Evolutionary conservation across 495 filamentous ascomycete genomes (phyloP).

Genomic region (Penicillium egyptiacum): DNA sequence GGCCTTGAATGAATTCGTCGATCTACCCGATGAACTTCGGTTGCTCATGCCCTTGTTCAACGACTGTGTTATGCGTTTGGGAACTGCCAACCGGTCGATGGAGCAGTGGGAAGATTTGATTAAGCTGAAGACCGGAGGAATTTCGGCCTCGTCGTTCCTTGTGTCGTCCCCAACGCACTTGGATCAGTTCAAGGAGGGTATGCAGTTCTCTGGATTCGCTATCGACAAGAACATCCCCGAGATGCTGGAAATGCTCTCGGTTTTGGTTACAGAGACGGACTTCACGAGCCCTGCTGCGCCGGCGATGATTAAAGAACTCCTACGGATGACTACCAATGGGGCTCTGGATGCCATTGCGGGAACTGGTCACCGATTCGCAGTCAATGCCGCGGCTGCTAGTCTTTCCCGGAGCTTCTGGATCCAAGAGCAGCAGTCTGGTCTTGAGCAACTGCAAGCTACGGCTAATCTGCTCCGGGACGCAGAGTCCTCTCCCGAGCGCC

Average conservation of each 20-base stretch:
- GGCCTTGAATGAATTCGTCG: conserved; percentile 74
- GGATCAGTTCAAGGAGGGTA: conserved; percentile 69
- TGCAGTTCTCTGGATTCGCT: conserved; percentile 79
- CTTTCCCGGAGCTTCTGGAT: conserved; percentile 68
- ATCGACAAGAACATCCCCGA: conserved; percentile 83
- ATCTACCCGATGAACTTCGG: conserved; percentile 82
- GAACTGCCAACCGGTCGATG: conserved; percentile 84
- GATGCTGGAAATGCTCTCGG: conserved; percentile 85
- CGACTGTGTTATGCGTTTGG: conserved; percentile 87
- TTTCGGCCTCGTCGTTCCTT: conserved; percentile 75
- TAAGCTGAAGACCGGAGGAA: conserved; percentile 93
- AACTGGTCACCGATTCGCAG: conserved; percentile 81
- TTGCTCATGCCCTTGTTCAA: conserved; percentile 86
- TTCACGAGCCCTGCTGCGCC: conserved; percentile 81
- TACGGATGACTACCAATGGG: conserved; percentile 81
- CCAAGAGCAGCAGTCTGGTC: conserved; percentile 77
- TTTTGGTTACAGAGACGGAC: conserved; percentile 79
- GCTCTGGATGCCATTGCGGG: conserved; percentile 89
- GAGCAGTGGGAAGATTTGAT: conserved; percentile 94
- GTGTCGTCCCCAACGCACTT: conserved; percentile 72
- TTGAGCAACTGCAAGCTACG: conserved; percentile 87
- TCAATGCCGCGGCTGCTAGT: conserved; percentile 75
- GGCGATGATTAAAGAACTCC: conserved; percentile 75
- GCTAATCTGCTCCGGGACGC: conserved; percentile 60
- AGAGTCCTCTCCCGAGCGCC: conserved; percentile 54